phyloP scores from a whole-genome alignment of 2,329 filamentous ascomycete species.

The Colletotrichum aenigma region DNA sequence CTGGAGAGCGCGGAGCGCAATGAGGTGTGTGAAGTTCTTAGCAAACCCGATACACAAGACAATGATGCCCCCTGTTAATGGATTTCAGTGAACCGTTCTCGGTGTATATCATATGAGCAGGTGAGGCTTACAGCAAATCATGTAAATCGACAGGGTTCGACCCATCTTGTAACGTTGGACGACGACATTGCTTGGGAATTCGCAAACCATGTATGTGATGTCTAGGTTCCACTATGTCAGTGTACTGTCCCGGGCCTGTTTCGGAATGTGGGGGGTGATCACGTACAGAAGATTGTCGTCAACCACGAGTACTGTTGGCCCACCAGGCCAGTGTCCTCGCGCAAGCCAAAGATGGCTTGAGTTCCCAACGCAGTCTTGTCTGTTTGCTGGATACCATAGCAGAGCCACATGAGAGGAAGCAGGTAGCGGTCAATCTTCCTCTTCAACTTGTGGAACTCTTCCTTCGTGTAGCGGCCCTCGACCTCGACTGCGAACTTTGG shows the following conservation, averaged over 20 bases:
- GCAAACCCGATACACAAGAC: conserved; percentile 41
- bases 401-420: conserved; percentile 51
- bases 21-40: conserved; percentile 39
- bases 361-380: conserved; percentile 48
- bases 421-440: conserved; percentile 49
- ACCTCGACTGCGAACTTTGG: not conserved
- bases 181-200: conserved; percentile 35
- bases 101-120: not conserved
- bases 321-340: conserved; percentile 28
- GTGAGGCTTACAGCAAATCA: conserved; percentile 21
- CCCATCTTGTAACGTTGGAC: conserved; percentile 33
- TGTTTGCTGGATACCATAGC: conserved; percentile 53
- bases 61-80: conserved; percentile 27
- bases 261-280: not conserved
- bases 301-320: conserved; percentile 29
- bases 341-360: conserved; percentile 42
- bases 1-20: conserved; percentile 39
- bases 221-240: conserved; percentile 11
- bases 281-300: conserved; percentile 37
- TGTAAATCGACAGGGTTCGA: conserved; percentile 9
- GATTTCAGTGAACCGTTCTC: not conserved
- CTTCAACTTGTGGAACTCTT: conserved; percentile 41
- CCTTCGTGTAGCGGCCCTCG: conserved; percentile 34
- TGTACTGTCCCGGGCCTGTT: not conserved
- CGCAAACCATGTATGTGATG: conserved; percentile 32